phyloP scores from a whole-genome alignment of 805 yeast genomes.

The Metschnikowia peoriensis region DNA sequence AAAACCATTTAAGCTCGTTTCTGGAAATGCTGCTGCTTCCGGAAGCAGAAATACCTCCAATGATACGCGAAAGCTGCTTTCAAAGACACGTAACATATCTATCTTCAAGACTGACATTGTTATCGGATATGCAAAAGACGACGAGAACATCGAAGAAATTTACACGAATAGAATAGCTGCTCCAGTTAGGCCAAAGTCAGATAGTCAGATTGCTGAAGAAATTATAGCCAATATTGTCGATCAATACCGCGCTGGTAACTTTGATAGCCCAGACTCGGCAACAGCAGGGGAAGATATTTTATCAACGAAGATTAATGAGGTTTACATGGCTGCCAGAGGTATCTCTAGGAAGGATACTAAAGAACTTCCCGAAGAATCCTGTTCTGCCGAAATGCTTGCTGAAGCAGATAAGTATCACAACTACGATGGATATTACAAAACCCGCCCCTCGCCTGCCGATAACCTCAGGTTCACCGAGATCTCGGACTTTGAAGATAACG shows the following conservation, averaged over 20 bases:
- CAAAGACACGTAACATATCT: not conserved
- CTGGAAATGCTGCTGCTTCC: not conserved
- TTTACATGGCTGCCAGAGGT: not conserved
- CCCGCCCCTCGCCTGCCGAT: not conserved
- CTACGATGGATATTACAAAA: too few species aligned
- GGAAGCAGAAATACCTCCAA: not conserved
- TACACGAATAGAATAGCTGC: not conserved
- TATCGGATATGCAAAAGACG: not conserved
- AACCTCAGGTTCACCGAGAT: not conserved
- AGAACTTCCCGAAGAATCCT: not conserved
- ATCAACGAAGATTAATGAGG: not conserved
- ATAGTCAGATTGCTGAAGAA: not conserved
- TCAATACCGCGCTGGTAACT: not conserved
- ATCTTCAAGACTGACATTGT: not conserved
- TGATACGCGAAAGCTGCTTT: not conserved
- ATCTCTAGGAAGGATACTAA: not conserved
- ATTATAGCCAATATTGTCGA: not conserved
- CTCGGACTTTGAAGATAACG: not conserved
- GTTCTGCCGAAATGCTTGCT: not conserved
- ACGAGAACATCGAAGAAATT: not conserved
- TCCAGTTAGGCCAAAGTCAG: not conserved
- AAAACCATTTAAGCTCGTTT: not conserved
- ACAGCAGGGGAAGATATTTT: not conserved
- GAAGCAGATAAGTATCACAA: too few species aligned
- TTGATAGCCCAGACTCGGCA: not conserved